Conservation (phyloP, 192 early-diverging fungal species). For the Diversispora eburnea region DNA sequence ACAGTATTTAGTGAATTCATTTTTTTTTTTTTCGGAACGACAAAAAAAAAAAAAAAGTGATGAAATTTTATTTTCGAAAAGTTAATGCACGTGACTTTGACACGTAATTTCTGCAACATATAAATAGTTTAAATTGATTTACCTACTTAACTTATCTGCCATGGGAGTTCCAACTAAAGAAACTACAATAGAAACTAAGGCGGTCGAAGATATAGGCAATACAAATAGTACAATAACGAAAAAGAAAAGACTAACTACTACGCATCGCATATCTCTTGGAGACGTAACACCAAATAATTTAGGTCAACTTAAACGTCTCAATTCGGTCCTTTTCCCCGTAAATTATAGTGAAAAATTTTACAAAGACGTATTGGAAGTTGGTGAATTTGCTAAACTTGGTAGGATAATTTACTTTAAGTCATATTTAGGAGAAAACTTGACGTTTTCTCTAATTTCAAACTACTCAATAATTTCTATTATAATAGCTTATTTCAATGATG, state of each 20-base stretch:
- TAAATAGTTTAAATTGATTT: too few relatives aligned
- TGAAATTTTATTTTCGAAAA: too few relatives aligned
- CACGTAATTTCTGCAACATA: too few relatives aligned
- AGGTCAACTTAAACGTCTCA: constrained; percentile 66
- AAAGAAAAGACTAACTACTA: constrained; percentile 22
- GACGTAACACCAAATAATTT: constrained; percentile 61
- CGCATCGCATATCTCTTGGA: constrained; percentile 45
- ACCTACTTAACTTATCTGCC: too few relatives aligned
- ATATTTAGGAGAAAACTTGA: neutral
- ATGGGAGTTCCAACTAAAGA: constrained; percentile 12
- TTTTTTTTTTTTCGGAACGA: neutral
- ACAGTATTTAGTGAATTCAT: neutral
- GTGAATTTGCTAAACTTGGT: constrained; percentile 70
- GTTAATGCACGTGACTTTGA: too few relatives aligned
- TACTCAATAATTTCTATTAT: too few relatives aligned
- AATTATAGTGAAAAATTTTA: constrained; percentile 78
- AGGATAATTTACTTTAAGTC: constrained; percentile 20
- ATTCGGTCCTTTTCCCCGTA: constrained; percentile 84
- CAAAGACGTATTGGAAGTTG: constrained; percentile 60
- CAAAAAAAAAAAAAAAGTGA: too few relatives aligned
- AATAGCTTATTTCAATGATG: constrained; percentile 62
- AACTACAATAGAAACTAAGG: neutral
- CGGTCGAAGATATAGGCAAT: constrained; percentile 16
- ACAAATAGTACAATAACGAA: constrained; percentile 24
- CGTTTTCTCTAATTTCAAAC: neutral